Base-by-base conservation (phyloP, 805 yeast species). In the Metschnikowia gruessii region DNA sequence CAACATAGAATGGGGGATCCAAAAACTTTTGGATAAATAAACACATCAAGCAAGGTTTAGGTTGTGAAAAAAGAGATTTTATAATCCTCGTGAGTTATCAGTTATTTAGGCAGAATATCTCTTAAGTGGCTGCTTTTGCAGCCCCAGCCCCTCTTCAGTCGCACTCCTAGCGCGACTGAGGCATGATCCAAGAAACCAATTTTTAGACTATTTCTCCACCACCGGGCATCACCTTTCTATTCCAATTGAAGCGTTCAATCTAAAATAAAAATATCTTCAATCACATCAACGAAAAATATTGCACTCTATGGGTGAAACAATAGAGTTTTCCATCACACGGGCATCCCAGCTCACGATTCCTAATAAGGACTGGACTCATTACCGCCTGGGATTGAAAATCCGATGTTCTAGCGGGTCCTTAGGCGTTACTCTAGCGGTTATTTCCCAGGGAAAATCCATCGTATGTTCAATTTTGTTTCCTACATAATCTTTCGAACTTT, bases 341-440 rank as follows among this genome's bases (percentile, higher is more conserved):
- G 59, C 59, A 10, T 52, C 56, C 2, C 57, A 52, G 46, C 52
- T 55, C 40, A 54, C 59, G 3, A 44, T 46, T 30, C 59, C 59
- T 13, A 55, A 55, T 19, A 46, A 45, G 18, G 59, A 55, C 34
- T 55, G 59, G 59, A 54, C 57, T 8, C 59, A 55, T 32, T 55
- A 54, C 33, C 54, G 59, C 31, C 57, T 55, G 59, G 59, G 59
- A 9, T 45, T 55, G 32, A 50, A 54, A 33, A 45, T 55, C 21
- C 45, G 55, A 12, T 54, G 57, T 17, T 40, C 49, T n/a, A 35
- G 26, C 17, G 36, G 42, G 22, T 40, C 48, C 6, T 39, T 48
- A 1, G 53, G 55, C 1, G 52, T 55, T 1, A 36, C 54, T 13
- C 31, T 55, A 15, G 48, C 49, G 1, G 45, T 55, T 2, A 15